Evolutionary conservation across 805 yeast species (phyloP).

Genomic region (Sugiyamaella chiloensis): DNA sequence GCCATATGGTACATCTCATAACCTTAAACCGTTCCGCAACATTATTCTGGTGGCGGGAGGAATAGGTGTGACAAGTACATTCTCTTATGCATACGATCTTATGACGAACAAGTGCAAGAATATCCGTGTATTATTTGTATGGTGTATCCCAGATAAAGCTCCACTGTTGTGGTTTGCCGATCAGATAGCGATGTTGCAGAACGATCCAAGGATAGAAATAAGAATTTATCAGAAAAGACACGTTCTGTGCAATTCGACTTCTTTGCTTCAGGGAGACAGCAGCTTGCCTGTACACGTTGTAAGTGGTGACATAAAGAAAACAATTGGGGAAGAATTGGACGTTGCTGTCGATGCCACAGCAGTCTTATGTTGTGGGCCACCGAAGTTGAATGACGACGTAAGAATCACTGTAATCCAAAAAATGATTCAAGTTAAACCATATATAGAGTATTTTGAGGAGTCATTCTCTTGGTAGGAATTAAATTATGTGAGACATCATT

Average conservation of each 20-base stretch:
- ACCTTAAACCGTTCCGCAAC: slow-evolving; percentile 49
- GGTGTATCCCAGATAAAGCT: slow-evolving; percentile 56
- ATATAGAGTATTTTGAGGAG: slow-evolving; percentile 36
- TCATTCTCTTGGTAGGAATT: slow-evolving; percentile 33
- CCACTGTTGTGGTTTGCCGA: slow-evolving; percentile 46
- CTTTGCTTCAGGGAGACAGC: too few relatives aligned
- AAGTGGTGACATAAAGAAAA: too few relatives aligned
- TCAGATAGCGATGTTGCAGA: slow-evolving; percentile 36
- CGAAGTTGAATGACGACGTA: slow-evolving; percentile 51
- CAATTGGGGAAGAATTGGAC: too few relatives aligned
- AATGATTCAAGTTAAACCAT: slow-evolving; percentile 9
- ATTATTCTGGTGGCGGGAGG: slow-evolving; percentile 70
- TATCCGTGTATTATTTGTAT: slow-evolving; percentile 47
- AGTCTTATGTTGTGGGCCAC: slow-evolving; percentile 58
- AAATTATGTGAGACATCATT: neutral
- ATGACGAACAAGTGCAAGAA: slow-evolving; percentile 17
- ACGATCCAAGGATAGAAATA: slow-evolving; percentile 27
- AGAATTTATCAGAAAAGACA: slow-evolving; percentile 19
- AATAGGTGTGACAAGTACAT: slow-evolving; percentile 63
- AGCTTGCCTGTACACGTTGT: too few relatives aligned
- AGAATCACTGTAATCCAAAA: slow-evolving; percentile 40
- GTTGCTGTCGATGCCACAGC: too few relatives aligned
- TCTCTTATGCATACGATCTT: slow-evolving; percentile 41
- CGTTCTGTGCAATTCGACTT: too few relatives aligned
- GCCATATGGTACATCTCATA: slow-evolving; percentile 60